These are phyloP conservation scores for Zoysia matrella DNA, from an alignment of 202 grass and related monocot species.

Conservation along the genomic window DNA sequence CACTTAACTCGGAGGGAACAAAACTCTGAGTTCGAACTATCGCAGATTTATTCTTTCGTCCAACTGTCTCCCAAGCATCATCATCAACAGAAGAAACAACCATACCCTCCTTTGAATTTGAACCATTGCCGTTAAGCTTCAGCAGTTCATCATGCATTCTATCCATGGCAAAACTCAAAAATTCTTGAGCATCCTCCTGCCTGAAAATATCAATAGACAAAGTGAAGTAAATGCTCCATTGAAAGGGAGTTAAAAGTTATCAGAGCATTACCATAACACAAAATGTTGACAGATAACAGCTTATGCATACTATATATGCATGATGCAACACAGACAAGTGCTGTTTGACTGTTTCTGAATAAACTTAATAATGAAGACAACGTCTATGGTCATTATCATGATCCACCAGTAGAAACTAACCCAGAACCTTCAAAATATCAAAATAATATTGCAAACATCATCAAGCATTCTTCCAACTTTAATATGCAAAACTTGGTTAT, in stretches of 20 bases:
- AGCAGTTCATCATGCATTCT: conserved; percentile 96
- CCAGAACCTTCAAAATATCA: background rate
- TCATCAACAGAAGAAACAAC: conserved; percentile 74
- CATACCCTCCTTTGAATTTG: conserved; percentile 68
- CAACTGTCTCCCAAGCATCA: conserved; percentile 31
- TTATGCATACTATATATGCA: background rate
- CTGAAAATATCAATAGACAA: conserved; percentile 58
- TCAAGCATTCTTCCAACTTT: background rate
- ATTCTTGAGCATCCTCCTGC: conserved; percentile 98
- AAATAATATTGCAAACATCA: background rate
- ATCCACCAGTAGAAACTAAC: background rate
- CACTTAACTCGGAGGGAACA: conserved; percentile 79
- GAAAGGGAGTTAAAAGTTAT: background rate
- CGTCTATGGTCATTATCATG: background rate
- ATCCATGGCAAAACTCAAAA: conserved; percentile 90
- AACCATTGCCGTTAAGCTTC: conserved; percentile 67
- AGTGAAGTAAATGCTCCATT: conserved; percentile 26
- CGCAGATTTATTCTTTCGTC: conserved; percentile 90
- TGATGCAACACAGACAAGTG: background rate
- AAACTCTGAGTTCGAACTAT: conserved; percentile 91
- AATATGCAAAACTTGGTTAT: conserved; percentile 2
- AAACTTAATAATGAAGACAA: conserved; percentile 30
- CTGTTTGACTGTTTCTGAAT: background rate
- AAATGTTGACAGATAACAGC: background rate
- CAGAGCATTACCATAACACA: background rate